Evolutionary conservation across 371 early-diverging fungal genomes (phyloP).

Genomic region (Mortierella sp.): DNA sequence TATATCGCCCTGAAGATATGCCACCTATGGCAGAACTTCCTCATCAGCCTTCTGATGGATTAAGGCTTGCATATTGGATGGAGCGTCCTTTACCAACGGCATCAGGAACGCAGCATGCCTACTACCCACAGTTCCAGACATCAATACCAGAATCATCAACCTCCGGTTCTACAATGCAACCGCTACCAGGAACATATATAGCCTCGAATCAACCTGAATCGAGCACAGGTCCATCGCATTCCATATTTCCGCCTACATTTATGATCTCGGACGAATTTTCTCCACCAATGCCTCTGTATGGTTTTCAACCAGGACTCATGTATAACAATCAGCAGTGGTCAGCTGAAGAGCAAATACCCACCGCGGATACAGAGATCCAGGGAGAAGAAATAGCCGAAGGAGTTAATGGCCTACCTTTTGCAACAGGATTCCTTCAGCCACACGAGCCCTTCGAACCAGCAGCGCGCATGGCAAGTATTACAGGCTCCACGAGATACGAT

Average conservation of each 20-base stretch:
- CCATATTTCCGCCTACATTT: slow-evolving; percentile 13
- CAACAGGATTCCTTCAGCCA: slow-evolving; percentile 16
- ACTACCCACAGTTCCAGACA: slow-evolving; percentile 13
- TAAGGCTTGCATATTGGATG: slow-evolving; percentile 2
- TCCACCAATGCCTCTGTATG: slow-evolving; percentile 6
- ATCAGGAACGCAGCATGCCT: not conserved
- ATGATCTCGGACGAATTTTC: slow-evolving; percentile 19
- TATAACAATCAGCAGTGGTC: slow-evolving; percentile 22
- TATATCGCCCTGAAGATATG: not conserved
- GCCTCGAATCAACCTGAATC: not conserved
- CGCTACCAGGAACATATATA: not conserved
- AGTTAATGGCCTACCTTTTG: not conserved
- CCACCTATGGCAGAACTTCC: slow-evolving; percentile 18
- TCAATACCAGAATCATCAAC: not conserved
- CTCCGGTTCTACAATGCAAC: not conserved
- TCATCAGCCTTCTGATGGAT: not conserved
- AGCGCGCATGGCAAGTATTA: slow-evolving; percentile 14
- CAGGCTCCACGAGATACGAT: slow-evolving; percentile 27
- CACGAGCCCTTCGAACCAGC: slow-evolving; percentile 6
- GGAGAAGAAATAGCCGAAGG: not conserved
- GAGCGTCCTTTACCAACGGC: slow-evolving; percentile 2
- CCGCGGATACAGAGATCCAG: not conserved
- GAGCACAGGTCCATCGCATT: not conserved
- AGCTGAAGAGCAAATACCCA: not conserved
- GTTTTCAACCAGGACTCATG: slow-evolving; percentile 4